Percentiles rank a stretch among this genome's conserved stretches.
These are phyloP conservation scores for Mucor lusitanicus DNA, from an alignment of 371 early-diverging fungal genomes.

Conservation along the genomic window DNA sequence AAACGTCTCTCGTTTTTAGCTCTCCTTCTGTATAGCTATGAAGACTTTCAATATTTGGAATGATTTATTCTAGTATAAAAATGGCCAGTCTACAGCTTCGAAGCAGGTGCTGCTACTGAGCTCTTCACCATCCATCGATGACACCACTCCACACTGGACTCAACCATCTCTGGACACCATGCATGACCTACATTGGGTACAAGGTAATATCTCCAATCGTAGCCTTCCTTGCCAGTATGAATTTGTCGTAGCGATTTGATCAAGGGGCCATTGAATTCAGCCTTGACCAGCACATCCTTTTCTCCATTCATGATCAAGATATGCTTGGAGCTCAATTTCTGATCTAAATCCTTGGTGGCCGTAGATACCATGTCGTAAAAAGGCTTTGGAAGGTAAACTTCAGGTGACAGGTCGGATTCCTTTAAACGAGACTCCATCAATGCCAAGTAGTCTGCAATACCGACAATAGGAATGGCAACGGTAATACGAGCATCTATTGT, in stretches of 20 bases:
- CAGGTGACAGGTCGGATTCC: constrained; percentile 8
- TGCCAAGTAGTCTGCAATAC: constrained; percentile 34
- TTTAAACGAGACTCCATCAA: constrained; percentile 30
- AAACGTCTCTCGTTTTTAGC: no score
- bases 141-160: constrained; percentile 29
- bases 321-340: constrained; percentile 27
- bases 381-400: constrained; percentile 23
- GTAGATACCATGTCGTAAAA: constrained; percentile 19
- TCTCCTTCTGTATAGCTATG: no score
- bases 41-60: no score
- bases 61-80: neutral
- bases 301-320: constrained; percentile 40
- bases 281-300: constrained; percentile 36
- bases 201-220: constrained; percentile 35
- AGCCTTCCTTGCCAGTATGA: constrained; percentile 27
- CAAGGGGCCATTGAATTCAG: constrained; percentile 23
- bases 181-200: constrained; percentile 39
- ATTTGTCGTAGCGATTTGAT: constrained; percentile 16
- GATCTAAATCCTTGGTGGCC: constrained; percentile 16
- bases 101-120: neutral
- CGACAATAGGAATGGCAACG: constrained; percentile 46
- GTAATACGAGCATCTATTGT: constrained; percentile 41
- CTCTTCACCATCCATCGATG: constrained; percentile 36
- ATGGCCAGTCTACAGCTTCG: neutral
- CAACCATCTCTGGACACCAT: constrained; percentile 41